Evolutionary conservation across 179 eudicot genomes (phyloP).

Genomic region (Silene noctiflora): DNA sequence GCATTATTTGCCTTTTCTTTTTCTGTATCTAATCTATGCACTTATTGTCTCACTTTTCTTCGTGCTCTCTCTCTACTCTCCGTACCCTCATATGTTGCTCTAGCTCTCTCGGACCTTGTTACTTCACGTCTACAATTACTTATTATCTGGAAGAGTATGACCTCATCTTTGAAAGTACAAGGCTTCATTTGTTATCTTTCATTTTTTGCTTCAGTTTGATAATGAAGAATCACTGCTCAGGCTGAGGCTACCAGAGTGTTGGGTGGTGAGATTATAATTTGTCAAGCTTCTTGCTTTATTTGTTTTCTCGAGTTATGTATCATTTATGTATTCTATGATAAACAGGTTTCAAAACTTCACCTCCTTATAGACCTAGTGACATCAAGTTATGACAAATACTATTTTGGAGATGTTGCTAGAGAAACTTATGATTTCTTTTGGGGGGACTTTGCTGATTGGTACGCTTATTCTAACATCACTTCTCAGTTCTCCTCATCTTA

Average conservation of each 20-base stretch:
- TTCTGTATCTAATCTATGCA: too few species aligned
- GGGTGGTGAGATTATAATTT: slow-evolving; percentile 75
- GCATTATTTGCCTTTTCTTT: too few species aligned
- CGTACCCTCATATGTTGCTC: not conserved
- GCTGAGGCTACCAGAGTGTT: slow-evolving; percentile 83
- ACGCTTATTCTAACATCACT: slow-evolving; percentile 25
- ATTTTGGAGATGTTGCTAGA: slow-evolving; percentile 93
- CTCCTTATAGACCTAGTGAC: slow-evolving; percentile 82
- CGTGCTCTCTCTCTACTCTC: not conserved
- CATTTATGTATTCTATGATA: slow-evolving; percentile 17
- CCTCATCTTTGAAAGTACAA: not conserved
- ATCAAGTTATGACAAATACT: slow-evolving; percentile 83
- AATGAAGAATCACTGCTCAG: slow-evolving; percentile 50
- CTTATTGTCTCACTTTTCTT: not conserved
- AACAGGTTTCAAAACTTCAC: slow-evolving; percentile 93
- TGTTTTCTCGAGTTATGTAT: not conserved
- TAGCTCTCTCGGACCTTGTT: not conserved
- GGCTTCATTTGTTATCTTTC: not conserved
- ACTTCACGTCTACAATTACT: not conserved
- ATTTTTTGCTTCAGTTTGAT: slow-evolving; percentile 57
- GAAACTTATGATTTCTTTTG: slow-evolving; percentile 95
- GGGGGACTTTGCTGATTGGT: slow-evolving; percentile 99
- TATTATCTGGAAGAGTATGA: not conserved
- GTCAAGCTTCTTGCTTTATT: slow-evolving; percentile 13
- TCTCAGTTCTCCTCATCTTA: not conserved